Evolutionary conservation across 768 basidiomycete genomes (phyloP).

Genomic region (Suillus brevipes): DNA sequence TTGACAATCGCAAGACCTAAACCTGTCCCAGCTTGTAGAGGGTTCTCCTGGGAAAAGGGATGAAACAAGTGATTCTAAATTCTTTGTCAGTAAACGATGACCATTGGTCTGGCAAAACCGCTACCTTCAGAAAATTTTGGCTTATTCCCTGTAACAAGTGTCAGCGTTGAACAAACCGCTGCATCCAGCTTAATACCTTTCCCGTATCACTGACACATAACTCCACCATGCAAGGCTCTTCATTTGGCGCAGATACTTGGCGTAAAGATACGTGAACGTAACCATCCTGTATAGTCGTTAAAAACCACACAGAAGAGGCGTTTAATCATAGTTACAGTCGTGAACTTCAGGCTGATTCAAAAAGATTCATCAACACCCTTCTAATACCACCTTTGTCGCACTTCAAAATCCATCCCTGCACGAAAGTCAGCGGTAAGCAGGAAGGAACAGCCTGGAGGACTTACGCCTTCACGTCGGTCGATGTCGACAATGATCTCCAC

Average conservation of each 20-base stretch:
- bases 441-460: conserved; percentile 20
- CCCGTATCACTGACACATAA: conserved; percentile 87
- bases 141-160: conserved; percentile 68
- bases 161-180: conserved; percentile 8
- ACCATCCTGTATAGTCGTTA: conserved; percentile 57
- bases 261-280: conserved; percentile 85
- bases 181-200: conserved; percentile 50
- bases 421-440: neutral
- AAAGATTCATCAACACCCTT: conserved; percentile 90
- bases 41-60: conserved; percentile 96
- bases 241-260: conserved; percentile 59
- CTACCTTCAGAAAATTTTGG: conserved; percentile 85
- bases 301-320: neutral
- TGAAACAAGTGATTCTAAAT: conserved; percentile 89
- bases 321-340: conserved; percentile 50
- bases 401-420: conserved; percentile 80
- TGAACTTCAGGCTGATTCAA: conserved; percentile 94
- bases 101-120: neutral
- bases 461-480: conserved; percentile 65
- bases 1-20: conserved; percentile 94
- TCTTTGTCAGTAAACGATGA: conserved; percentile 5
- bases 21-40: conserved; percentile 89
- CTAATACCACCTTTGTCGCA: conserved; percentile 94
- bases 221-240: conserved; percentile 72
- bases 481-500: conserved; percentile 92